A percentile compares a stretch with the other conserved stretches of the same genome.
Conservation (phyloP, 177 flowering plant species). For the Vitis hybrid region DNA sequence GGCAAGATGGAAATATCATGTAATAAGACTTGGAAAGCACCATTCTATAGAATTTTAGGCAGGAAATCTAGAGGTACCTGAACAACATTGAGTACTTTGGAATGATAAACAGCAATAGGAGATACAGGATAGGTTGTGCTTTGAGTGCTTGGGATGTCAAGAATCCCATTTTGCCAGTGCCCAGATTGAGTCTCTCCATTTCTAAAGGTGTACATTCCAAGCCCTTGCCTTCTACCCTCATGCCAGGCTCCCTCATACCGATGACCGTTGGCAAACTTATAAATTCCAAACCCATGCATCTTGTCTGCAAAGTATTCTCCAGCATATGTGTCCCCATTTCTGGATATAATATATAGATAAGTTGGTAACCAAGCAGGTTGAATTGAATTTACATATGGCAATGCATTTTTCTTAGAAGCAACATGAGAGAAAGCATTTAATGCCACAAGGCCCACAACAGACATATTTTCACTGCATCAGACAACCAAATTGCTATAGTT, state of each 20-base stretch:
- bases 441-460: no score
- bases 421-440: no score
- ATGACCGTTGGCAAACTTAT: conserved; percentile 85
- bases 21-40: neutral
- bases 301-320: conserved; percentile 97
- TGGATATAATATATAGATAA: conserved; percentile 15
- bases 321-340: conserved; percentile 92
- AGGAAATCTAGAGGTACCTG: conserved; percentile 41
- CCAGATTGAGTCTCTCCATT: conserved; percentile 92
- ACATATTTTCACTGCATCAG: no score
- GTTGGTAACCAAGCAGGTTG: neutral
- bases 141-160: conserved; percentile 80
- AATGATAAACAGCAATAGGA: conserved; percentile 53
- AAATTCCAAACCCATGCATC: conserved; percentile 97
- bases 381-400: no score
- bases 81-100: conserved; percentile 61
- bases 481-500: no score
- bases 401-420: no score
- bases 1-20: neutral
- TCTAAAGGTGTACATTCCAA: conserved; percentile 93
- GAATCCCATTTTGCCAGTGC: conserved; percentile 88
- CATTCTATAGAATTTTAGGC: neutral
- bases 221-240: conserved; percentile 93
- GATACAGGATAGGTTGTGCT: conserved; percentile 57
- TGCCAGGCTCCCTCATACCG: conserved; percentile 98